Evolutionary conservation across 2,329 filamentous ascomycete species (phyloP).

Genomic region (Chalaropsis ovoidea): DNA sequence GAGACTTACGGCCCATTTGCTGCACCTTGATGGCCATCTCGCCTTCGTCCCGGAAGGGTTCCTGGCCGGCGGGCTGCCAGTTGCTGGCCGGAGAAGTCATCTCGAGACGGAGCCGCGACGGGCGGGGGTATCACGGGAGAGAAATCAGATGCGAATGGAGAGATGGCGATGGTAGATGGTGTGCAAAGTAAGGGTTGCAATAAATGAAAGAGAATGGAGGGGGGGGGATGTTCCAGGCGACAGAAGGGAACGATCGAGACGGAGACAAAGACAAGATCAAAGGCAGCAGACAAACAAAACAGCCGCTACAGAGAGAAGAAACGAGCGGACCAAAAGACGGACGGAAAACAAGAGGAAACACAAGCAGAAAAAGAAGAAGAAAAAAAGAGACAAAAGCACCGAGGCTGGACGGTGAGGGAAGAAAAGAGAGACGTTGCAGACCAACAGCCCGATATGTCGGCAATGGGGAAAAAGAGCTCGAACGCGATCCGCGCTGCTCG

Average conservation of each 20-base stretch:
- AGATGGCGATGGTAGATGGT: not conserved
- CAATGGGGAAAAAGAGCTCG: not conserved
- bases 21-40: slow-evolving; percentile 46
- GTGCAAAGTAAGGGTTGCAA: no score
- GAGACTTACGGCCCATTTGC: slow-evolving; percentile 55
- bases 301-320: not conserved
- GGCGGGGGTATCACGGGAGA: not conserved
- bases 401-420: not conserved
- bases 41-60: slow-evolving; percentile 33
- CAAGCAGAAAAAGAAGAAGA: slow-evolving; percentile 17
- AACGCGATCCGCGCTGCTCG: not conserved
- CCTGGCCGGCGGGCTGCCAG: slow-evolving; percentile 17
- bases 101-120: not conserved
- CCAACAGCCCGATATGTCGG: not conserved
- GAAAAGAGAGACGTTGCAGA: not conserved
- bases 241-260: not conserved
- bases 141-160: not conserved
- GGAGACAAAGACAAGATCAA: not conserved
- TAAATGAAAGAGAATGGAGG: not conserved
- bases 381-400: slow-evolving; percentile 14
- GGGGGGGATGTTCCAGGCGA: not conserved
- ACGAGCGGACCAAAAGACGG: slow-evolving; percentile 15
- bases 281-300: not conserved
- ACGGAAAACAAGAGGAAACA: not conserved
- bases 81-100: slow-evolving; percentile 24